Percentiles rank a stretch among this genome's conserved stretches.
Evolutionary conservation across 1,139 yeast genomes (phyloP).

Genomic region (Suhomyces guaymorum): DNA sequence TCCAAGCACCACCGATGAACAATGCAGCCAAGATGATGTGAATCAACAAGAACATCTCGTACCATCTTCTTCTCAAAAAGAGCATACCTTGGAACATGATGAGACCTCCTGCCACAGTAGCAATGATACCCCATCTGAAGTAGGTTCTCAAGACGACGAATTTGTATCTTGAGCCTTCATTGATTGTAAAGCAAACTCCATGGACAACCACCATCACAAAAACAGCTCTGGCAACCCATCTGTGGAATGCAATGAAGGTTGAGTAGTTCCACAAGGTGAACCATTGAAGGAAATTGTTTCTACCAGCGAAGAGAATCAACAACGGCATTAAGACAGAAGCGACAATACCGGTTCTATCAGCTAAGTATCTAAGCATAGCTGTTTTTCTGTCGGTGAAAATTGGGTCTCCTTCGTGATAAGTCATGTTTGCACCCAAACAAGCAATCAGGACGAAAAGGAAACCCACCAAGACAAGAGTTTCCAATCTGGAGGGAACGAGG

Average conservation of each 20-base stretch:
- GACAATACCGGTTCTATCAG: constrained; percentile 36
- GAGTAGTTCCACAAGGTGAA: constrained; percentile 40
- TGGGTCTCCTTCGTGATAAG: constrained; percentile 27
- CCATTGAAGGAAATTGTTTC: constrained; percentile 47
- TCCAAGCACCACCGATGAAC: constrained; percentile 45
- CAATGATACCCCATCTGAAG: constrained; percentile 33
- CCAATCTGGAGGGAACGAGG: constrained; percentile 19
- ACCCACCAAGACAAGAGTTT: constrained; percentile 21
- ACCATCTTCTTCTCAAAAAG: constrained; percentile 42
- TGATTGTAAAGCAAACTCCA: constrained; percentile 46
- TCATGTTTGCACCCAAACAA: constrained; percentile 22
- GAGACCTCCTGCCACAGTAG: constrained; percentile 35
- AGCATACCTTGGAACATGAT: constrained; percentile 39
- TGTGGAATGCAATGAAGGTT: constrained; percentile 39
- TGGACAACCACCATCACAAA: constrained; percentile 33
- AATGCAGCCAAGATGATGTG: constrained; percentile 46
- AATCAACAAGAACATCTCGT: constrained; percentile 42
- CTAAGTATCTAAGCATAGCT: constrained; percentile 31
- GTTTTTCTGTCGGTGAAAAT: constrained; percentile 16
- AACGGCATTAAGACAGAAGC: constrained; percentile 35
- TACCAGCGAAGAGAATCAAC: constrained; percentile 42
- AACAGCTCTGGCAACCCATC: constrained; percentile 40
- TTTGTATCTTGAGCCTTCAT: no score
- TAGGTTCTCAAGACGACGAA: constrained; percentile 21
- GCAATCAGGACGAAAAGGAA: constrained; percentile 13